Percentiles rank a stretch among this genome's conserved stretches.
Conservation (phyloP, 2,329 filamentous ascomycete genomes). For the Talaromyces rugulosus region DNA sequence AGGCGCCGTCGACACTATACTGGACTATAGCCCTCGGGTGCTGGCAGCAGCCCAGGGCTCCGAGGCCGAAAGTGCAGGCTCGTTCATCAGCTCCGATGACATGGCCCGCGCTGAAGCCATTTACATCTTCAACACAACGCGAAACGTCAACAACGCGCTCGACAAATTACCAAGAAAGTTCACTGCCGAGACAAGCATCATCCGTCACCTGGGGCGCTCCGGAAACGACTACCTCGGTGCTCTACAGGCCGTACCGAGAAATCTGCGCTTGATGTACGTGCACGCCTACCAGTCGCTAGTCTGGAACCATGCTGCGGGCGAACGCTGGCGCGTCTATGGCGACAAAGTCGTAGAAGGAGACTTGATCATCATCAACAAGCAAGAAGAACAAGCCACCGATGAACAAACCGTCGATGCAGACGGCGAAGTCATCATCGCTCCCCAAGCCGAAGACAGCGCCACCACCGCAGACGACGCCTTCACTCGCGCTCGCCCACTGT, state of each 20-base stretch:
- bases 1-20: slow-evolving; percentile 71
- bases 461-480: slow-evolving; percentile 54
- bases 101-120: slow-evolving; percentile 74
- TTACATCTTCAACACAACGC: slow-evolving; percentile 63
- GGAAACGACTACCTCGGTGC: slow-evolving; percentile 75
- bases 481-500: slow-evolving; percentile 68
- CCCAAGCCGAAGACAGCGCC: slow-evolving; percentile 54
- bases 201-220: slow-evolving; percentile 63
- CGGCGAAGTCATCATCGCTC: slow-evolving; percentile 63
- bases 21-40: slow-evolving; percentile 65
- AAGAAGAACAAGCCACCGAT: slow-evolving; percentile 48
- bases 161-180: slow-evolving; percentile 73
- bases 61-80: slow-evolving; percentile 32
- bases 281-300: slow-evolving; percentile 94
- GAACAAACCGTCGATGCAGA: slow-evolving; percentile 49
- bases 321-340: slow-evolving; percentile 74
- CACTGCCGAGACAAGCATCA: slow-evolving; percentile 71
- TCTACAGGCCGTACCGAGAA: slow-evolving; percentile 72
- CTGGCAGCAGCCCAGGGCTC: slow-evolving; percentile 52
- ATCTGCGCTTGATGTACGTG: slow-evolving; percentile 87
- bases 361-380: slow-evolving; percentile 65
- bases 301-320: slow-evolving; percentile 83
- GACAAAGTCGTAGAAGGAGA: slow-evolving; percentile 75
- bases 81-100: slow-evolving; percentile 68
- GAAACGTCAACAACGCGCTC: slow-evolving; percentile 58